A percentile compares a stretch with the other conserved stretches of the same genome.
Evolutionary conservation across 169 alveolate species (phyloP).

Genomic region (Cryptosporidium xiaoi): DNA sequence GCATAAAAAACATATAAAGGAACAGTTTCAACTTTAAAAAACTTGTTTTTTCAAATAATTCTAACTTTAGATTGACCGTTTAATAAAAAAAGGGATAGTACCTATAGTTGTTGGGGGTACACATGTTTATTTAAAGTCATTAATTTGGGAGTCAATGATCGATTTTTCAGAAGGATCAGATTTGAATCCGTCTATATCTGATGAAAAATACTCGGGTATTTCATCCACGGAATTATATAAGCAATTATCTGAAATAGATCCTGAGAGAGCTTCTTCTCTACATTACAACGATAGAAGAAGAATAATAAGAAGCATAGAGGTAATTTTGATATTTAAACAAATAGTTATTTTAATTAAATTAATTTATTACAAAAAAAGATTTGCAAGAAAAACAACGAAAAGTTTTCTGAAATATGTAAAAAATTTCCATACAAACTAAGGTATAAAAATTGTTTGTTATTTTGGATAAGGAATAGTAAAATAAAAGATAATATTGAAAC

Average conservation of each 20-base stretch:
- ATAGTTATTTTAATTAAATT: not conserved
- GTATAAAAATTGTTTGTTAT: constrained; percentile 16
- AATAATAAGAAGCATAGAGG: constrained; percentile 59
- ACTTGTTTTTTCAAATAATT: no score
- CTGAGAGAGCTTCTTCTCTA: constrained; percentile 45
- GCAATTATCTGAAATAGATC: constrained; percentile 15
- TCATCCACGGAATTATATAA: constrained; percentile 13
- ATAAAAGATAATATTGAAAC: constrained; percentile 2
- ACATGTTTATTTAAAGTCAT: constrained; percentile 52
- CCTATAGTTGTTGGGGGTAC: constrained; percentile 73
- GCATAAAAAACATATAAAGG: not conserved
- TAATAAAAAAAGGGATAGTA: not conserved
- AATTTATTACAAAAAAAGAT: constrained; percentile 5
- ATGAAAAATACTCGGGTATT: constrained; percentile 45
- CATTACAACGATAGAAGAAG: constrained; percentile 54
- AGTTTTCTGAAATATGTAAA: constrained; percentile 4
- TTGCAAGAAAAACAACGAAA: constrained; percentile 3
- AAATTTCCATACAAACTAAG: constrained; percentile 29
- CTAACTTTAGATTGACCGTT: constrained; percentile 21
- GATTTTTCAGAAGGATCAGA: not conserved
- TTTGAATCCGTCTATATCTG: constrained; percentile 36
- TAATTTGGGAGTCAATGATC: constrained; percentile 60
- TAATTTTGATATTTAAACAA: constrained; percentile 2
- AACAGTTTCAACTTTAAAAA: not conserved
- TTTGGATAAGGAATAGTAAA: constrained; percentile 29